Conservation (phyloP, 1,284 basidiomycete species). For the Salmacisia buchloeana region DNA sequence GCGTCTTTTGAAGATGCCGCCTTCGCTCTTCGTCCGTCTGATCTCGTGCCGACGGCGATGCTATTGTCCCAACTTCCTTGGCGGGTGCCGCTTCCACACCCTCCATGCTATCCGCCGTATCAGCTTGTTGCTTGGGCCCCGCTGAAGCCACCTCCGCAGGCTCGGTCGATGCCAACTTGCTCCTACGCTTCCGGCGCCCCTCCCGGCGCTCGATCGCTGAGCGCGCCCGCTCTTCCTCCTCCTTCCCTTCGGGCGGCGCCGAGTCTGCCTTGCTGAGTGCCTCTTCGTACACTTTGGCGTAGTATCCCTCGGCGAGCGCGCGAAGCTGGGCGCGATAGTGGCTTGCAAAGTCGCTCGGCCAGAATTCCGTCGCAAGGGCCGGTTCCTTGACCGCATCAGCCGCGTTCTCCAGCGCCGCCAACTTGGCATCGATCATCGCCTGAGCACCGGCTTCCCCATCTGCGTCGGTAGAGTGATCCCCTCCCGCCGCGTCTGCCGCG, state of each 20-base stretch:
- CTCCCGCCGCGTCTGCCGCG: background rate
- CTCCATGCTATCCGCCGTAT: background rate
- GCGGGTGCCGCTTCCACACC: conserved; percentile 1
- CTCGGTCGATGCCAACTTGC: background rate
- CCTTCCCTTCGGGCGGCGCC: conserved; percentile 11
- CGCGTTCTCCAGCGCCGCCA: conserved; percentile 2
- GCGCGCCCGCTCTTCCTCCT: background rate
- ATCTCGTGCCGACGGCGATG: background rate
- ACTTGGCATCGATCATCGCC: background rate
- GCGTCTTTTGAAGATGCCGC: background rate
- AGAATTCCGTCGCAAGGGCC: conserved; percentile 23
- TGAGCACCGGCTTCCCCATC: background rate
- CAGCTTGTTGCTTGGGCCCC: background rate
- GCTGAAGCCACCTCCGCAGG: background rate
- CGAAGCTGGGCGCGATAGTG: conserved; percentile 41
- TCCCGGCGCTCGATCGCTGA: background rate
- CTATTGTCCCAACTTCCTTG: background rate
- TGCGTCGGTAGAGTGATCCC: background rate
- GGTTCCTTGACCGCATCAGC: conserved; percentile 12
- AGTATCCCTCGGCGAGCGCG: conserved; percentile 42
- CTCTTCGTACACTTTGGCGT: conserved; percentile 33
- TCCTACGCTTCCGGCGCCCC: background rate
- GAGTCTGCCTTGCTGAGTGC: conserved; percentile 23
- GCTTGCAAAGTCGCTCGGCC: conserved; percentile 44
- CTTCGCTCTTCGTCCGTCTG: background rate